These are phyloP conservation scores for Diaporthe batatas DNA, from an alignment of 2,329 filamentous ascomycete genomes.

Conservation along the genomic window DNA sequence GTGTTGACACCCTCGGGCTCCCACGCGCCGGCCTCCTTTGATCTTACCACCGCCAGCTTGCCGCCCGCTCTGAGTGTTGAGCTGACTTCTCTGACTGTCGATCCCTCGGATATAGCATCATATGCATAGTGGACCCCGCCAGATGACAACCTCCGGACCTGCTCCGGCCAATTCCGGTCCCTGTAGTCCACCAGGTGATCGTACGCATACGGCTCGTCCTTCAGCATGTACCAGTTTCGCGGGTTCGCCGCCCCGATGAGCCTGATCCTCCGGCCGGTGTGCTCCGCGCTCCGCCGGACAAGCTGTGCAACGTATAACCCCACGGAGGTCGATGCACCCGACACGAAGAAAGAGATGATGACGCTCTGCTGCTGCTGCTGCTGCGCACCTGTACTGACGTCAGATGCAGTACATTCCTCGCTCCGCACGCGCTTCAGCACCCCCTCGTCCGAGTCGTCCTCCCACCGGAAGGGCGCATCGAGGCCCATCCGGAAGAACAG, in stretches of 20 bases:
- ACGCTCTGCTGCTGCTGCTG: slow-evolving; percentile 24
- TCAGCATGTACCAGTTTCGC: slow-evolving; percentile 47
- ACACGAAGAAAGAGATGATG: slow-evolving; percentile 46
- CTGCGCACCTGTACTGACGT: background rate
- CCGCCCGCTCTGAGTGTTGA: slow-evolving; percentile 48
- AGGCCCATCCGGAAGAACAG: slow-evolving; percentile 55
- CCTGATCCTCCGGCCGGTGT: slow-evolving; percentile 40
- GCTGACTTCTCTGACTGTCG: slow-evolving; percentile 51
- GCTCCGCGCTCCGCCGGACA: slow-evolving; percentile 39
- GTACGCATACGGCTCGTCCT: slow-evolving; percentile 53
- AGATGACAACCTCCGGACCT: slow-evolving; percentile 47
- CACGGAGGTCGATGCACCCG: slow-evolving; percentile 52
- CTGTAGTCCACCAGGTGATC: slow-evolving; percentile 56
- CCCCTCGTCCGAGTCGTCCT: slow-evolving; percentile 36
- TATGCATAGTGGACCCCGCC: slow-evolving; percentile 53
- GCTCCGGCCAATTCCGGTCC: slow-evolving; percentile 50
- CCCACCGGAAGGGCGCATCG: slow-evolving; percentile 51
- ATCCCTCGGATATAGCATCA: slow-evolving; percentile 56
- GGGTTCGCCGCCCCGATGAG: slow-evolving; percentile 51
- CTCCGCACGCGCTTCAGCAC: slow-evolving; percentile 34
- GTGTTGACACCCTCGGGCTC: slow-evolving; percentile 46
- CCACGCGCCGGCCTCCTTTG: slow-evolving; percentile 49
- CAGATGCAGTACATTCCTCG: background rate
- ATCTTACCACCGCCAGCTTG: slow-evolving; percentile 50
- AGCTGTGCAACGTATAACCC: slow-evolving; percentile 52